Evolutionary conservation across 139 green algal species (phyloP), one percentile per base, ranked within the genome.

Genomic region (Zygnema cylindricum): DNA sequence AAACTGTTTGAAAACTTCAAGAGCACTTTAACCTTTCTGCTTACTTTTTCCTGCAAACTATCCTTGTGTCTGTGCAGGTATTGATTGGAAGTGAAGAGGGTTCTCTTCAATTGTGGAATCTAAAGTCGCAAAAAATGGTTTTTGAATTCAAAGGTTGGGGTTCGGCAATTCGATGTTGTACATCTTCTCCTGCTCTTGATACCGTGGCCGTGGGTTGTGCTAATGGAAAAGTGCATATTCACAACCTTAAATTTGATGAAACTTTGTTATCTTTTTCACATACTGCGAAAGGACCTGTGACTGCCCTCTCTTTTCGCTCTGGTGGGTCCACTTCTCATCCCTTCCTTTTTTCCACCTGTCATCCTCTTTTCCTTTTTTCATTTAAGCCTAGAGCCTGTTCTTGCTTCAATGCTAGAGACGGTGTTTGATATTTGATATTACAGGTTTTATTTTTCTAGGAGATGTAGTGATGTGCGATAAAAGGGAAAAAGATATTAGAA

Each of bases 101-200:
- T 21, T 75, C 76, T 3, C 77, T 98, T 90, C 93, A 96, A 92
- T 95, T 99, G 43, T 96, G 95, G 93, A 99, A 99, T 94, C 96
- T 98, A 57, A 35, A 69, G 30, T 96, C 89, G 21, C 87, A 92
- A 11, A 77, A 81, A 1, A n/a, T 91, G 69, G 82, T 99, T 38
- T 95, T 96, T 92, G 92, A 93, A 33, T 98, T 99, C 77, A 54
- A 76, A 0, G 92, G 93, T 1, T 95, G 90, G 91, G 93, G 88
- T 0, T 90, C 89, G 30, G 76, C 73, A 0, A 88, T 99, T 3
- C 84, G 92, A 33, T 93, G 85, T 82, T 76, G 98, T 36, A 93
- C 93, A 3, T 38, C 94, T 21, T 96, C 95, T 1, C 97, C 97
- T 1, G 97, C 97, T 0, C 92, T 99, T 3, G 97, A 99, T 86